Evolutionary conservation across 345 rosid species (phyloP).

Genomic region (Lumnitzera littorea): DNA sequence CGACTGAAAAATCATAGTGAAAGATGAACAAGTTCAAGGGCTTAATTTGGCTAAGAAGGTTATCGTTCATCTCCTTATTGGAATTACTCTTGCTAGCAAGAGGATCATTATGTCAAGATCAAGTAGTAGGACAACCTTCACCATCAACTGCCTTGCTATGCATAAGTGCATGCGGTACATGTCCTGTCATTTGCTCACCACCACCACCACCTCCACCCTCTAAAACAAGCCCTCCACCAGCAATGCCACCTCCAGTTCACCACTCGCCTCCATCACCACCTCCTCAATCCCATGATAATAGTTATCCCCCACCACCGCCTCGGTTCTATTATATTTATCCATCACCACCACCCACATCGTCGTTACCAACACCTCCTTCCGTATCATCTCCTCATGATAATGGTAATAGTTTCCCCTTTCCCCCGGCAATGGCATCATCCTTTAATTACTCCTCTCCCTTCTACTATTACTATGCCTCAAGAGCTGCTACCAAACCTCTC

Average conservation of each 20-base stretch:
- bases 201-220: conserved; percentile 21
- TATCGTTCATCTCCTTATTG: not conserved
- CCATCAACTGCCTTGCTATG: conserved; percentile 15
- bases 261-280: conserved; percentile 16
- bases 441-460: conserved; percentile 30
- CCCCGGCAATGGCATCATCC: conserved; percentile 14
- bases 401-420: conserved; percentile 18
- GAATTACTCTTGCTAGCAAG: not conserved
- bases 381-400: conserved; percentile 7
- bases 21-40: not conserved
- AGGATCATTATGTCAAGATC: conserved; percentile 5
- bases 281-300: not conserved
- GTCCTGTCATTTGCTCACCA: conserved; percentile 32
- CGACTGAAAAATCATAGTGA: no score
- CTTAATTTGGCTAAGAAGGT: not conserved
- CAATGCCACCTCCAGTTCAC: conserved; percentile 4
- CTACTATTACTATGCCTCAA: conserved; percentile 48
- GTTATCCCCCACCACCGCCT: conserved; percentile 11
- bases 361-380: not conserved
- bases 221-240: conserved; percentile 7
- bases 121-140: not conserved
- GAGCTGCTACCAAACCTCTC: conserved; percentile 15
- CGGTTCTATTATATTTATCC: not conserved
- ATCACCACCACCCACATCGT: not conserved
- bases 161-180: conserved; percentile 33